Conservation (phyloP, 2,329 filamentous ascomycete species). For the Chrysoporthe cubensis region DNA sequence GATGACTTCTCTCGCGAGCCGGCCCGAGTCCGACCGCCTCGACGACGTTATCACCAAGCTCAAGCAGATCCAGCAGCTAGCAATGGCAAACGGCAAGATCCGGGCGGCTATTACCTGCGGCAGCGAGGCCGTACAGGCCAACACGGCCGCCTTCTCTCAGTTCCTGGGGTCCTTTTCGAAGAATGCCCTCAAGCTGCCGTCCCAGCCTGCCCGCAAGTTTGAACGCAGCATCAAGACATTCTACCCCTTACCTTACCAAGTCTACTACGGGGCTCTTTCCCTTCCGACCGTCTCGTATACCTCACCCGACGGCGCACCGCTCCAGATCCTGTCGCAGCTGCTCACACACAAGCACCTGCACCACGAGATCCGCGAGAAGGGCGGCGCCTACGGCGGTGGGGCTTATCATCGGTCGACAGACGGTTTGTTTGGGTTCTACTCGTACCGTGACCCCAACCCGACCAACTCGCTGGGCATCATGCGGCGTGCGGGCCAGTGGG, state of each 20-base stretch:
- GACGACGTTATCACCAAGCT: constrained; percentile 79
- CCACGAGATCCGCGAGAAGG: constrained; percentile 96
- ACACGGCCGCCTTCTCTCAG: constrained; percentile 69
- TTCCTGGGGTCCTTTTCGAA: constrained; percentile 70
- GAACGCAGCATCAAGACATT: constrained; percentile 72
- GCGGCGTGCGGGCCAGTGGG: constrained; percentile 80
- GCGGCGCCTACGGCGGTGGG: constrained; percentile 92
- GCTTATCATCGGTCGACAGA: constrained; percentile 80
- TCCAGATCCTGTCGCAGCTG: constrained; percentile 88
- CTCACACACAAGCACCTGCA: constrained; percentile 96
- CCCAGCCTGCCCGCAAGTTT: constrained; percentile 39
- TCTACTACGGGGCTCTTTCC: constrained; percentile 88
- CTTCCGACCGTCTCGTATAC: constrained; percentile 85
- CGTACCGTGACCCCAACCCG: constrained; percentile 91
- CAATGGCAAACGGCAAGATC: constrained; percentile 69
- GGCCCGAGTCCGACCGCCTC: constrained; percentile 70
- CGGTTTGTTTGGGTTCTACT: constrained; percentile 92
- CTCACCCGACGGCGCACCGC: constrained; percentile 72
- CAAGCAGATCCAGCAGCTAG: constrained; percentile 81
- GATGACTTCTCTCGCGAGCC: constrained; percentile 76
- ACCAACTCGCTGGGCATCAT: constrained; percentile 86
- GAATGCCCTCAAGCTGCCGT: constrained; percentile 41
- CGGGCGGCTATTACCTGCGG: constrained; percentile 88
- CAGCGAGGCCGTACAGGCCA: constrained; percentile 68
- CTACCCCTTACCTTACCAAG: constrained; percentile 94